Evolutionary conservation across 345 rosid genomes (phyloP).

Genomic region (Citropsis articulata): DNA sequence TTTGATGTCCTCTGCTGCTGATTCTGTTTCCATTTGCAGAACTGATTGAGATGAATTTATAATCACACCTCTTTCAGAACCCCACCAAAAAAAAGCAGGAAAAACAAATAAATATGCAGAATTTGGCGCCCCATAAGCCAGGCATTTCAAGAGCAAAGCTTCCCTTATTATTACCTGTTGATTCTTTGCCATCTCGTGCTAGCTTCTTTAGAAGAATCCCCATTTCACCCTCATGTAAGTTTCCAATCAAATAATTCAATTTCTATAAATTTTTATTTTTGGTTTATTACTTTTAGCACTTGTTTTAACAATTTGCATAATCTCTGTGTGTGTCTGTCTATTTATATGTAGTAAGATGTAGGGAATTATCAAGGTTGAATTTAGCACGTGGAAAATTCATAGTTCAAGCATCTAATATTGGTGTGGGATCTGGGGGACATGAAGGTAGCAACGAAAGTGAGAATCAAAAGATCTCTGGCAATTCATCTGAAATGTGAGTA

Average conservation of each 20-base stretch:
- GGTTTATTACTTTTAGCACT: not conserved
- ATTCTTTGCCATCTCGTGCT: slow-evolving; percentile 50
- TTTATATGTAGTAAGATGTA: slow-evolving; percentile 60
- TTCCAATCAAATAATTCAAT: not conserved
- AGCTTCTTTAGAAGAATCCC: slow-evolving; percentile 31
- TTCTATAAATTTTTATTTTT: not conserved
- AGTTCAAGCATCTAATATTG: slow-evolving; percentile 64
- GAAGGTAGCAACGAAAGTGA: slow-evolving; percentile 52
- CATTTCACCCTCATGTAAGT: slow-evolving; percentile 48
- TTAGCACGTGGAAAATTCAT: slow-evolving; percentile 30
- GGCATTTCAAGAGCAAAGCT: slow-evolving; percentile 43
- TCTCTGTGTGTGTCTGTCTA: not conserved
- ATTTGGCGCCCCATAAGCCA: slow-evolving; percentile 30
- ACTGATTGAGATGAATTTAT: slow-evolving; percentile 25
- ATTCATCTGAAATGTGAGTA: slow-evolving; percentile 60
- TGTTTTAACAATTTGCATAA: slow-evolving; percentile 14
- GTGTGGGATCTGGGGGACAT: slow-evolving; percentile 68
- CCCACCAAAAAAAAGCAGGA: not conserved
- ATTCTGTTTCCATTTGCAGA: not conserved
- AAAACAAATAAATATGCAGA: slow-evolving; percentile 35
- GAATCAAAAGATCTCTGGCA: slow-evolving; percentile 36
- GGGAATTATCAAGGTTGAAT: slow-evolving; percentile 41
- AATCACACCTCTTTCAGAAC: not conserved
- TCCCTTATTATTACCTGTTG: slow-evolving; percentile 45
- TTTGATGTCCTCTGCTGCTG: not conserved